A percentile compares a stretch with the other conserved stretches of the same genome.
Conservation (phyloP, 148 eudicot species). For the Amaranthus hypochondriacus region DNA sequence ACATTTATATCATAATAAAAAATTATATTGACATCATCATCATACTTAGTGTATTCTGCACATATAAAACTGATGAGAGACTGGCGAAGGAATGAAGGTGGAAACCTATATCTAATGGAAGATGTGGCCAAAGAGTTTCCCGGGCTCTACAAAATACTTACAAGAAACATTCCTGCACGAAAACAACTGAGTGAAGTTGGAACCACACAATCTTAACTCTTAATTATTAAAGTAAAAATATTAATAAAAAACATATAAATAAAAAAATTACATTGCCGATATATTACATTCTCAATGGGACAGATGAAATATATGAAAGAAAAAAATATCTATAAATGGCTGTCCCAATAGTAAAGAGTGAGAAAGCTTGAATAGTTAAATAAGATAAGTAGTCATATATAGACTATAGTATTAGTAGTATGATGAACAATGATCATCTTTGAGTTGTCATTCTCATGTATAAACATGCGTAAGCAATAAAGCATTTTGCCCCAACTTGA, state of each 20-base stretch:
- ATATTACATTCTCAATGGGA: background rate
- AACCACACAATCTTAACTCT: too few species aligned
- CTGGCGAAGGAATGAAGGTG: too few species aligned
- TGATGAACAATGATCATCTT: background rate
- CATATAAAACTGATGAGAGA: too few species aligned
- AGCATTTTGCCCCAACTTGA: slow-evolving; percentile 25
- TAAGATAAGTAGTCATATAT: background rate
- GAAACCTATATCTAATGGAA: too few species aligned
- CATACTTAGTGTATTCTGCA: too few species aligned
- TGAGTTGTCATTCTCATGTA: slow-evolving; percentile 32
- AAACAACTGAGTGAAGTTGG: too few species aligned
- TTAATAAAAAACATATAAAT: background rate
- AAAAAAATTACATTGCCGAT: background rate
- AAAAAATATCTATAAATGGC: slow-evolving; percentile 16
- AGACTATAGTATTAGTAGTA: background rate
- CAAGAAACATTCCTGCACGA: too few species aligned
- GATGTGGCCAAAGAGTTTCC: too few species aligned
- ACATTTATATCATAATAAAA: too few species aligned
- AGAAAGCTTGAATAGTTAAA: background rate
- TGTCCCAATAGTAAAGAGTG: slow-evolving; percentile 22
- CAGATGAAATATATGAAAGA: slow-evolving; percentile 1
- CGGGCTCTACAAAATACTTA: too few species aligned
- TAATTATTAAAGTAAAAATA: too few species aligned
- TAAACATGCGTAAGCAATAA: slow-evolving; percentile 23
- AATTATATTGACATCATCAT: too few species aligned